Conservation (phyloP, 495 filamentous ascomycete species). For the Pyronema domesticum region DNA sequence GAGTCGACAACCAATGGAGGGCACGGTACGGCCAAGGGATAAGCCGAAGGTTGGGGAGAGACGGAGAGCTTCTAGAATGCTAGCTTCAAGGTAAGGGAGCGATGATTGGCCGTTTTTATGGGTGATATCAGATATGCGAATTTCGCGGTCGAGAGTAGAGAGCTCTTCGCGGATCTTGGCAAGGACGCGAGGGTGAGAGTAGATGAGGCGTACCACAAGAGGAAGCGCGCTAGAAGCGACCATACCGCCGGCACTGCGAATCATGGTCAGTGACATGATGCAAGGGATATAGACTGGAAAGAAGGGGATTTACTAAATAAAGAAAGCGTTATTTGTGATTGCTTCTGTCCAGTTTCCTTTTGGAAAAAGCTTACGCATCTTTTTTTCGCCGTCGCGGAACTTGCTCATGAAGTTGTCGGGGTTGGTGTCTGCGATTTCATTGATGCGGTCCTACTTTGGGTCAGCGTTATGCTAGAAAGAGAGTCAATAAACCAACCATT, state of each 20-base stretch:
- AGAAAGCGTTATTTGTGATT: constrained; percentile 15
- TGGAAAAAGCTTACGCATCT: constrained; percentile 15
- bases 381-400: constrained; percentile 12
- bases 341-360: constrained; percentile 11
- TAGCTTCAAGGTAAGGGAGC: constrained; percentile 18
- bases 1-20: constrained; percentile 21
- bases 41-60: constrained; percentile 13
- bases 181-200: constrained; percentile 10
- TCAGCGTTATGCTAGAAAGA: not conserved
- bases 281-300: not conserved
- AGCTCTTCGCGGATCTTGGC: constrained; percentile 15
- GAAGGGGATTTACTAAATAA: constrained; percentile 6
- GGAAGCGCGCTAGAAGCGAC: constrained; percentile 11
- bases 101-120: constrained; percentile 9
- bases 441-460: constrained; percentile 8
- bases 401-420: constrained; percentile 14
- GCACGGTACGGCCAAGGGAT: constrained; percentile 15
- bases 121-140: constrained; percentile 2
- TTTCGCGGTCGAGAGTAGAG: not conserved
- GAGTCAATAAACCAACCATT: not conserved
- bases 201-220: constrained; percentile 8
- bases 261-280: not conserved
- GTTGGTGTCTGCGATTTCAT: constrained; percentile 8
- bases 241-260: constrained; percentile 11
- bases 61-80: constrained; percentile 18